phyloP scores from a whole-genome alignment of 495 filamentous ascomycete genomes.

The Parathielavia hyrcaniae region DNA sequence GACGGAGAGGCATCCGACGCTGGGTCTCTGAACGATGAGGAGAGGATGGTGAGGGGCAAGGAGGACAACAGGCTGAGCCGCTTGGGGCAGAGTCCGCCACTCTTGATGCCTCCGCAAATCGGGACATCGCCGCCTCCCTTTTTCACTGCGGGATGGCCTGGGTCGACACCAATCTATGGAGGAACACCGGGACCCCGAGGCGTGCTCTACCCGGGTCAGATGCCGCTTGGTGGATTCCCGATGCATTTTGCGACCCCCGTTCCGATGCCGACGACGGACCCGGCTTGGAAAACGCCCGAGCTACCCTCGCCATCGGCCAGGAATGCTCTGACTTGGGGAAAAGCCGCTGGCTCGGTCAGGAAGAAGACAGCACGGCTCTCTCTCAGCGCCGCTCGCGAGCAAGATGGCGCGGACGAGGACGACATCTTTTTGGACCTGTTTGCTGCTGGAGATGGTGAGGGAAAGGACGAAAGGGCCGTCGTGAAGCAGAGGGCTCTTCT shows the following conservation, averaged over 20 bases:
- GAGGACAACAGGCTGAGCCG: constrained; percentile 9
- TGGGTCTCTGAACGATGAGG: constrained; percentile 26
- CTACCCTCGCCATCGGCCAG: constrained; percentile 21
- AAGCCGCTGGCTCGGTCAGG: neutral
- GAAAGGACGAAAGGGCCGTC: neutral
- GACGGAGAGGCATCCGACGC: constrained; percentile 13
- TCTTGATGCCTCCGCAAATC: constrained; percentile 1
- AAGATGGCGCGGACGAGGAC: constrained; percentile 27
- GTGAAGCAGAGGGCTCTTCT: constrained; percentile 9
- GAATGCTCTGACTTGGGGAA: neutral
- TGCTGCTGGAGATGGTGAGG: neutral
- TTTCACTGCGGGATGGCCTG: constrained; percentile 11
- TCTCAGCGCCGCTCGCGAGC: constrained; percentile 7
- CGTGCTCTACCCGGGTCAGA: constrained; percentile 17
- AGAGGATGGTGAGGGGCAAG: constrained; percentile 22
- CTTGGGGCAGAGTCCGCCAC: neutral
- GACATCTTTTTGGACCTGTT: constrained; percentile 26
- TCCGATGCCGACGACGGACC: constrained; percentile 17
- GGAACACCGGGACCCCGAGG: constrained; percentile 5
- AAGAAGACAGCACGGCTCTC: constrained; percentile 14
- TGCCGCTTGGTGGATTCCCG: constrained; percentile 9
- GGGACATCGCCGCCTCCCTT: constrained; percentile 5
- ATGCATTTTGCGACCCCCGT: constrained; percentile 14
- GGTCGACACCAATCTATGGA: neutral
- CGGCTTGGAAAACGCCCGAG: constrained; percentile 27